These are phyloP conservation scores for Chlamydomonas sp. DNA, from an alignment of 139 green algal genomes.

Conservation along the genomic window DNA sequence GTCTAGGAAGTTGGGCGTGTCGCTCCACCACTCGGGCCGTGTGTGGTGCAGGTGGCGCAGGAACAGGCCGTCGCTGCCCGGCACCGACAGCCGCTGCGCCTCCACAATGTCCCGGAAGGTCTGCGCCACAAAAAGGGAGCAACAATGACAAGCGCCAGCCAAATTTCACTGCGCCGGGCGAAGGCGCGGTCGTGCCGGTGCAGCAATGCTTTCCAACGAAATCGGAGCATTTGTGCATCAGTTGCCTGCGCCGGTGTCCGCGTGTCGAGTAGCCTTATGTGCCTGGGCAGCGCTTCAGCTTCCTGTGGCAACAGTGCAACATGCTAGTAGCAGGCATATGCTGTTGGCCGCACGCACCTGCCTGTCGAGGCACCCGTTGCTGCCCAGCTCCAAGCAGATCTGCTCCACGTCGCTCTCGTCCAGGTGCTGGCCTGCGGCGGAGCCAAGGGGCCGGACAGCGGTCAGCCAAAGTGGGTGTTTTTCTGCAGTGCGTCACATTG, in stretches of 20 bases:
- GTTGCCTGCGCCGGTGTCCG: too few relatives aligned
- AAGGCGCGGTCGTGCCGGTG: too few relatives aligned
- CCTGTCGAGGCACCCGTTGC: slow-evolving; percentile 2
- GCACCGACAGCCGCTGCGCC: slow-evolving; percentile 19
- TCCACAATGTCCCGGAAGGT: slow-evolving; percentile 17
- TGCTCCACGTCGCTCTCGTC: slow-evolving; percentile 23
- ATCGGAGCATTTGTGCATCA: too few relatives aligned
- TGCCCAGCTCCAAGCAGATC: slow-evolving; percentile 16
- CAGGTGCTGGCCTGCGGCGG: slow-evolving; percentile 11
- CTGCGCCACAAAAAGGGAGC: background rate
- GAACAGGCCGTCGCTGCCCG: slow-evolving; percentile 27
- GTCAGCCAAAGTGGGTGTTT: background rate
- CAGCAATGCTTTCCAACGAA: too few relatives aligned
- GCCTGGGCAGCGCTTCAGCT: too few relatives aligned
- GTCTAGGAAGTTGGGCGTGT: slow-evolving; percentile 15
- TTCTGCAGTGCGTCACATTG: too few relatives aligned
- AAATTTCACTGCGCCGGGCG: too few relatives aligned
- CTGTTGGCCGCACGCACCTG: background rate
- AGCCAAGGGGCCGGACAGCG: background rate
- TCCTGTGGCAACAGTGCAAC: background rate
- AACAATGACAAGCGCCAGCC: too few relatives aligned
- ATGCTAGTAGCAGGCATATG: too few relatives aligned
- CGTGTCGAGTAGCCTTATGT: too few relatives aligned
- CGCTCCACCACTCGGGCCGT: slow-evolving; percentile 27
- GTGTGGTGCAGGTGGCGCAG: slow-evolving; percentile 17